Evolutionary conservation across 129 eudicot genomes (phyloP).

Genomic region (Mikania micrantha): DNA sequence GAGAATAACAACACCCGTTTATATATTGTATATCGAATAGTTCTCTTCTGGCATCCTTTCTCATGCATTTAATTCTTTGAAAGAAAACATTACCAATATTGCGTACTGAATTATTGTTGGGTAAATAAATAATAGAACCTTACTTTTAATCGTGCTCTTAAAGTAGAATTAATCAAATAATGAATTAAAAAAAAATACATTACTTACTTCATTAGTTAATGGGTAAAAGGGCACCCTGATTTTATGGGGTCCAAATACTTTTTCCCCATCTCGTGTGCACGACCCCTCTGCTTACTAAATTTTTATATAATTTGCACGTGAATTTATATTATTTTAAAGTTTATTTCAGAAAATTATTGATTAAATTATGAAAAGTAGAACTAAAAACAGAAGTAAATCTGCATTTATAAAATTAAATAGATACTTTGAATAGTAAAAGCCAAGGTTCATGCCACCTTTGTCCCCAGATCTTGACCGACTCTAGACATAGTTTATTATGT

Average conservation of each 20-base stretch:
- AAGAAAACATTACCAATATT: no score
- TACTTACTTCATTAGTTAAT: background rate
- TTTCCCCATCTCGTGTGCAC: constrained; percentile 30
- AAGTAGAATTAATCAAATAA: background rate
- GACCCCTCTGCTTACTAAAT: constrained; percentile 14
- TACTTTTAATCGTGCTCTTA: no score
- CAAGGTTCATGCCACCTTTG: constrained; percentile 30
- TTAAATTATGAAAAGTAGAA: background rate
- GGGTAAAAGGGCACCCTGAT: constrained; percentile 16
- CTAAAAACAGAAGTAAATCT: constrained; percentile 11
- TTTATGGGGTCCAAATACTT: constrained; percentile 29
- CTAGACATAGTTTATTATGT: background rate
- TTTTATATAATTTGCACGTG: constrained; percentile 22
- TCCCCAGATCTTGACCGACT: constrained; percentile 33
- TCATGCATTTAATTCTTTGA: no score
- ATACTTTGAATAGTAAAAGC: constrained; percentile 28
- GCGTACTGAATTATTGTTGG: no score
- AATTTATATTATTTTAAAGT: background rate
- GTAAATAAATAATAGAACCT: no score
- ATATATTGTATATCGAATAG: no score
- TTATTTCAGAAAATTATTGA: constrained; percentile 3
- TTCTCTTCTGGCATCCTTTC: no score
- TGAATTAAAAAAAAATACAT: background rate
- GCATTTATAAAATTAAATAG: constrained; percentile 9
- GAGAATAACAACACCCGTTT: no score